A percentile compares a stretch with the other conserved stretches of the same genome.
Conservation (phyloP, 805 yeast genomes). For the Metschnikowia drakensbergensis region DNA sequence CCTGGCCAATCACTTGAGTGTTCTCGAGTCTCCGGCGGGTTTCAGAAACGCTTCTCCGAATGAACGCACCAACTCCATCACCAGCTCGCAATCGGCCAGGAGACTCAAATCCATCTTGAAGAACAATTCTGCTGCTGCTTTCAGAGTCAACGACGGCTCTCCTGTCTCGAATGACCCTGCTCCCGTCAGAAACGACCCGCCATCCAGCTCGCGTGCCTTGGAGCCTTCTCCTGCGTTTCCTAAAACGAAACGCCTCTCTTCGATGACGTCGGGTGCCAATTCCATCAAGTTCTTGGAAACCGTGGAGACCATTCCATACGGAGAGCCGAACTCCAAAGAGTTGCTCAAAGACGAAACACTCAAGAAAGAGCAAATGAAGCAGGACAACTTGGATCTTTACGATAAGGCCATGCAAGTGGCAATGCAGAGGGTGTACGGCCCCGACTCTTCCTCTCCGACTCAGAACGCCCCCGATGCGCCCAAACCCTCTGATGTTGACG, state of each 20-base stretch:
- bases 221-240: slow-evolving; percentile 11
- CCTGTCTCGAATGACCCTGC: neutral
- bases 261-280: slow-evolving; percentile 24
- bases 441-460: neutral
- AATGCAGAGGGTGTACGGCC: slow-evolving; percentile 51
- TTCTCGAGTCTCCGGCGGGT: neutral
- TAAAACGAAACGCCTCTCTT: slow-evolving; percentile 5
- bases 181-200: neutral
- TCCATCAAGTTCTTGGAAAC: slow-evolving; percentile 38
- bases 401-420: slow-evolving; percentile 55
- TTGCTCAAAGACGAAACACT: slow-evolving; percentile 8
- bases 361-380: slow-evolving; percentile 12
- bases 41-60: neutral
- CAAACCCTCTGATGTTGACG: neutral
- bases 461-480: neutral
- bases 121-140: slow-evolving; percentile 13
- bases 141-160: slow-evolving; percentile 2
- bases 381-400: slow-evolving; percentile 51
- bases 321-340: slow-evolving; percentile 3
- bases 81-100: slow-evolving; percentile 17
- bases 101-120: slow-evolving; percentile 38
- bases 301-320: slow-evolving; percentile 35
- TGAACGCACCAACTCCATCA: slow-evolving; percentile 12
- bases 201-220: neutral
- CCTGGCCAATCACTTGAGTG: neutral